Conservation (phyloP, 768 basidiomycete genomes). For the Dacryopinax primogenitus region DNA sequence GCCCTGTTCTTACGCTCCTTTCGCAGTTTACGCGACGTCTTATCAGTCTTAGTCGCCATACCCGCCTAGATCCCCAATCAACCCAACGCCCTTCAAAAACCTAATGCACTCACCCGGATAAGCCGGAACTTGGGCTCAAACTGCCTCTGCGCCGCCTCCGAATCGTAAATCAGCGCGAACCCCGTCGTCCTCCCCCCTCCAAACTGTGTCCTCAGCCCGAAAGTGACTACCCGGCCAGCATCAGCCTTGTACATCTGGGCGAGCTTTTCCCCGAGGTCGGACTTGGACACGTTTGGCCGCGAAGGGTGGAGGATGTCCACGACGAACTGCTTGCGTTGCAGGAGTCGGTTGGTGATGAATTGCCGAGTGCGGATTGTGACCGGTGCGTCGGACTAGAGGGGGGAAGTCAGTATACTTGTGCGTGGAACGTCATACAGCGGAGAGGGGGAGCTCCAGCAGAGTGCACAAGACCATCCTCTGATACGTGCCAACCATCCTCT, state of each 20-base stretch:
- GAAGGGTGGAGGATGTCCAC: conserved; percentile 93
- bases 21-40: conserved; percentile 89
- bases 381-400: conserved; percentile 44
- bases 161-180: conserved; percentile 95
- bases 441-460: background rate
- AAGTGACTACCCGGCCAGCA: conserved; percentile 79
- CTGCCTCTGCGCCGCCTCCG: conserved; percentile 85
- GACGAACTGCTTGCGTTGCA: conserved; percentile 91
- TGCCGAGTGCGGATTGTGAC: conserved; percentile 96
- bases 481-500: background rate
- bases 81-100: background rate
- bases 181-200: conserved; percentile 97
- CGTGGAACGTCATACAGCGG: background rate
- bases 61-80: conserved; percentile 39
- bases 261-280: conserved; percentile 85
- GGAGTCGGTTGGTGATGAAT: conserved; percentile 97
- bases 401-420: background rate
- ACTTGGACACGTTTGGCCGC: conserved; percentile 83
- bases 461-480: background rate
- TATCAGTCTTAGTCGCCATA: conserved; percentile 63
- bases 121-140: conserved; percentile 95
- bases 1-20: conserved; percentile 99
- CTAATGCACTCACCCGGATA: conserved; percentile 59
- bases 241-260: conserved; percentile 86
- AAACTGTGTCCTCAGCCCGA: conserved; percentile 89